phyloP scores from a whole-genome alignment of 2,329 filamentous ascomycete species.

The Zelopaecilomyces penicillatus region DNA sequence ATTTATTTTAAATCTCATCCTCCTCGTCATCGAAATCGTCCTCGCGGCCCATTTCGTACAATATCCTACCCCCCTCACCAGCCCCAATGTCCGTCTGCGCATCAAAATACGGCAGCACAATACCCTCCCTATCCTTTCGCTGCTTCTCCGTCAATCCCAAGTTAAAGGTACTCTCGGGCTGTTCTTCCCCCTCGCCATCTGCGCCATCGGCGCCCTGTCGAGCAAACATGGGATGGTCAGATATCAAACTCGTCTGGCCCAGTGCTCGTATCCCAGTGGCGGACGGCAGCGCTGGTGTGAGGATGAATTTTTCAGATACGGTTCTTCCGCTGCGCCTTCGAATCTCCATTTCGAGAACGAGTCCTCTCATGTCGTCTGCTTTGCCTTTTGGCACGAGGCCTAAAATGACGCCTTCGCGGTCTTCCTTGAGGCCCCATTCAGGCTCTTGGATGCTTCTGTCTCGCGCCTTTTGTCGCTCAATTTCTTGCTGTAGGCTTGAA shows the following conservation, averaged over 20 bases:
- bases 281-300: slow-evolving; percentile 22
- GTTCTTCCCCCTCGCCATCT: slow-evolving; percentile 37
- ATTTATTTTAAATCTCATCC: slow-evolving; percentile 65
- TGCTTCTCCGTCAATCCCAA: slow-evolving; percentile 87
- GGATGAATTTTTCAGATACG: slow-evolving; percentile 59
- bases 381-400: slow-evolving; percentile 50
- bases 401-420: slow-evolving; percentile 68
- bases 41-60: slow-evolving; percentile 95
- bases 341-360: slow-evolving; percentile 81
- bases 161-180: slow-evolving; percentile 71
- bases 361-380: slow-evolving; percentile 28
- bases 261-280: slow-evolving; percentile 8
- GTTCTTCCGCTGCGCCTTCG: slow-evolving; percentile 73
- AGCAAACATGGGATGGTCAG: slow-evolving; percentile 67
- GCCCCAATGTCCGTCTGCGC: slow-evolving; percentile 73
- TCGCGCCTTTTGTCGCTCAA: slow-evolving; percentile 64
- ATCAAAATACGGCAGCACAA: slow-evolving; percentile 93
- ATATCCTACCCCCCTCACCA: slow-evolving; percentile 82
- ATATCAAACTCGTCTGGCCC: slow-evolving; percentile 41
- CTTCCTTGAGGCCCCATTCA: slow-evolving; percentile 69
- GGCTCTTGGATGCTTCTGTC: slow-evolving; percentile 70
- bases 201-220: slow-evolving; percentile 28
- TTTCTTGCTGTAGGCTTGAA: slow-evolving; percentile 64
- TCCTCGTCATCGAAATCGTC: slow-evolving; percentile 97
- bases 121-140: slow-evolving; percentile 72